A percentile compares a stretch with the other conserved stretches of the same genome.
These are phyloP conservation scores for Tubosaeta brunneosetosa DNA, from an alignment of 768 basidiomycete species.

Conservation along the genomic window DNA sequence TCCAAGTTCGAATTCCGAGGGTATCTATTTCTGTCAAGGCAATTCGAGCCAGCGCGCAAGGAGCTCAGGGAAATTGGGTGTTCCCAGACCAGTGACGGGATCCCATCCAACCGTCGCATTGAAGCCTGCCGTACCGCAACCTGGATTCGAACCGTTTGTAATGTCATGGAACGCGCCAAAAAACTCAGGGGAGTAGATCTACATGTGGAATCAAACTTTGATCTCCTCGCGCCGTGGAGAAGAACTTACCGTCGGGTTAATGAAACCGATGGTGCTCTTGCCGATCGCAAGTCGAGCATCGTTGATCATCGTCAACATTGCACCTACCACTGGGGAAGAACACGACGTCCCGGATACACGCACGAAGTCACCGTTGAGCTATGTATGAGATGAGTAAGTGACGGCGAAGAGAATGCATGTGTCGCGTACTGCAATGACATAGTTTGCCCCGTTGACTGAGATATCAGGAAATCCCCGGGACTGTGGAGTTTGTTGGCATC, in stretches of 20 bases:
- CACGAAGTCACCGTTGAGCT: constrained; percentile 18
- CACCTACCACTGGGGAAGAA: constrained; percentile 26
- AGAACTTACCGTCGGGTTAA: constrained; percentile 41
- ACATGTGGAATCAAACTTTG: not conserved
- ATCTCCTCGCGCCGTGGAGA: not conserved
- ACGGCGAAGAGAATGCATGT: not conserved
- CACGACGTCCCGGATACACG: constrained; percentile 29
- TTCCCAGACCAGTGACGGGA: constrained; percentile 36
- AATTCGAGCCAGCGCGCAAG: constrained; percentile 17
- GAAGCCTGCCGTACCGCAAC: constrained; percentile 27
- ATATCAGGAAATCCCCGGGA: constrained; percentile 37
- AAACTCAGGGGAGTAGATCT: constrained; percentile 20
- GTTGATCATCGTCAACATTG: constrained; percentile 33
- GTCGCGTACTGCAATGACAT: constrained; percentile 16
- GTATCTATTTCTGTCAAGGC: not conserved
- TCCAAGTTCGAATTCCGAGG: too few species aligned
- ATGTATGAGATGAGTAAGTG: not conserved
- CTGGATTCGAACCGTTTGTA: constrained; percentile 20
- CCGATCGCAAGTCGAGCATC: constrained; percentile 29
- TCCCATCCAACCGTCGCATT: constrained; percentile 24
- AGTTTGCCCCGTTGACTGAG: constrained; percentile 34
- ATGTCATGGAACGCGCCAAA: constrained; percentile 18
- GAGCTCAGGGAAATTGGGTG: constrained; percentile 47
- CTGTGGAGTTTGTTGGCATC: constrained; percentile 25
- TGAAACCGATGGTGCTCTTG: constrained; percentile 34